Base-by-base conservation (phyloP, 2,329 filamentous ascomycete genomes). In the Aspergillus sp. region DNA sequence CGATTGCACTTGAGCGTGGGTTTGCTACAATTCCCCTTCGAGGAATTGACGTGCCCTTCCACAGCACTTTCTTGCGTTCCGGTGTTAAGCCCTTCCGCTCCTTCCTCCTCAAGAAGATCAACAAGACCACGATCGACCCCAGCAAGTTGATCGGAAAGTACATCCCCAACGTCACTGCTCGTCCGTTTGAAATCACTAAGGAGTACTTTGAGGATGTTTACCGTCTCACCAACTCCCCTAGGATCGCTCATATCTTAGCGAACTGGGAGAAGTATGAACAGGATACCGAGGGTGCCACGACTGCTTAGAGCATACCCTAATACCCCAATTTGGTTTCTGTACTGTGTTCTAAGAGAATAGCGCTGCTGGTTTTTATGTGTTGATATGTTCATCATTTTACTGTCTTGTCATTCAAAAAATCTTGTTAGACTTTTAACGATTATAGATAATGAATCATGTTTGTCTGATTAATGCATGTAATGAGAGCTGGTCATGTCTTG, bases 161-260 rank as follows among this genome's bases (percentile, higher is more conserved):
- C 75, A 97, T 98, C 58, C 93, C 93, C 60, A 98, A 98, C 72
- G 94, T 98, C 58, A 98, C 93, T 48, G 93, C 93, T 49, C 85
- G 85, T 73, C 93, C 93, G 13, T 98, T 98, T 68, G 89, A 90
- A 69, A 78, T 98, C 57, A 95, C 90, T 47, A 95, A 90, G 80
- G 93, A 97, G 75, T 98, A 98, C 76, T 98, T 98, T 73, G 91
- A 98, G 79, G 93, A 97, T 65, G 94, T 98, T 44, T 97, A 97
- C 75, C 83, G 83, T 61, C 74, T 98, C 67, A 98, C 93, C 47
- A 96, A 94, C 74, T 81, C 77, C 17, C 82, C 82, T 41, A 75
- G 72, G 37, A 73, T 76, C 54, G 74, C 72, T 27, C 67, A 73
- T 51, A 71, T 76, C 50, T 69, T 96, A 67, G 88, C 89, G 57